Evolutionary conservation across 345 rosid species (phyloP).

Genomic region (Melaleuca alternifolia): DNA sequence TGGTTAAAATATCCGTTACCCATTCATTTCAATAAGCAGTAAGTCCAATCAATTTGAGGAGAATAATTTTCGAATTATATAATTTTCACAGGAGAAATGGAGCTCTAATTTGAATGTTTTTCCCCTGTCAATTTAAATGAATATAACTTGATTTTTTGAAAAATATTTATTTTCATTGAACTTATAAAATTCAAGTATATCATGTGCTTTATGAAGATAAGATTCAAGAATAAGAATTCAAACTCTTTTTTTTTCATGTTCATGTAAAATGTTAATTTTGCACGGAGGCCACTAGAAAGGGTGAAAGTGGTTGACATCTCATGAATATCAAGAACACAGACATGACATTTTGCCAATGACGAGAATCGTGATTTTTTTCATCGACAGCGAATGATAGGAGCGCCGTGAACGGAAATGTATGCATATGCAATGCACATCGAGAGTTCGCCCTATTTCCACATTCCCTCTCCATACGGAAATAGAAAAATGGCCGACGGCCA

Average conservation of each 20-base stretch:
- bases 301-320: background rate
- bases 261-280: background rate
- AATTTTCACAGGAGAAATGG: no score
- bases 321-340: background rate
- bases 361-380: background rate
- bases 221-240: background rate
- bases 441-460: background rate
- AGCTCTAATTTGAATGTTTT: background rate
- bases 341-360: no score
- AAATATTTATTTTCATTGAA: background rate
- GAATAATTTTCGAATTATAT: no score
- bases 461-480: fast-evolving
- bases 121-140: background rate
- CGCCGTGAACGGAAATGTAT: no score
- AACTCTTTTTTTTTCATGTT: background rate
- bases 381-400: no score
- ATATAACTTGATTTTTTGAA: background rate
- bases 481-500: fast-evolving
- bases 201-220: background rate
- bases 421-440: no score
- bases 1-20: no score
- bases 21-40: no score
- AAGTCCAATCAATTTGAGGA: no score
- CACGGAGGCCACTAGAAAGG: no score
- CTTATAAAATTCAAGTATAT: background rate